Evolutionary conservation across 192 early-diverging fungal species (phyloP).

Genomic region (Diversispora epigaea): DNA sequence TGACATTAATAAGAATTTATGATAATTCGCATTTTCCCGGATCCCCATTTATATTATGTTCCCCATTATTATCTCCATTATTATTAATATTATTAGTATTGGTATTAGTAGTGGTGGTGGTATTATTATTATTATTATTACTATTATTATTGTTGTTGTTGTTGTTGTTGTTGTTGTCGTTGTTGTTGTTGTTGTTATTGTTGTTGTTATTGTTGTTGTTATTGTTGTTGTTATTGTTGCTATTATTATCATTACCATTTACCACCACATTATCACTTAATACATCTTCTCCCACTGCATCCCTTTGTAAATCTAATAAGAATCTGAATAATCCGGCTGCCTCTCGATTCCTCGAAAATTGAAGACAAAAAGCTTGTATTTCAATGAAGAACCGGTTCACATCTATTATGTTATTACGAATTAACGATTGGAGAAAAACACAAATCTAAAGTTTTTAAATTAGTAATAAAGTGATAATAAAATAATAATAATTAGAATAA

Average conservation of each 20-base stretch:
- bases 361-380: conserved; percentile 37
- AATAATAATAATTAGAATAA: not conserved
- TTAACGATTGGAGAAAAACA: conserved; percentile 36
- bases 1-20: conserved; percentile 2
- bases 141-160: too few relatives aligned
- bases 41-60: not conserved
- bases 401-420: conserved; percentile 34
- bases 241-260: not conserved
- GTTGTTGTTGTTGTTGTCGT: not conserved
- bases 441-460: conserved; percentile 30
- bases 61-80: not conserved
- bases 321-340: conserved; percentile 30
- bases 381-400: conserved; percentile 32
- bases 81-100: too few relatives aligned
- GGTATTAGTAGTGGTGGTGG: too few relatives aligned
- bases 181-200: not conserved
- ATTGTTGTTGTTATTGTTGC: not conserved
- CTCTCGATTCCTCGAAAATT: conserved; percentile 35
- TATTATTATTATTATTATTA: too few relatives aligned
- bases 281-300: not conserved
- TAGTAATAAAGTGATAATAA: not conserved
- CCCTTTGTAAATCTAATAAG: conserved; percentile 1
- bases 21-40: conserved; percentile 21
- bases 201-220: too few relatives aligned
- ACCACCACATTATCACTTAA: not conserved